Conservation (phyloP, 441 rosid genomes). For the Adansonia madagascariensis region DNA sequence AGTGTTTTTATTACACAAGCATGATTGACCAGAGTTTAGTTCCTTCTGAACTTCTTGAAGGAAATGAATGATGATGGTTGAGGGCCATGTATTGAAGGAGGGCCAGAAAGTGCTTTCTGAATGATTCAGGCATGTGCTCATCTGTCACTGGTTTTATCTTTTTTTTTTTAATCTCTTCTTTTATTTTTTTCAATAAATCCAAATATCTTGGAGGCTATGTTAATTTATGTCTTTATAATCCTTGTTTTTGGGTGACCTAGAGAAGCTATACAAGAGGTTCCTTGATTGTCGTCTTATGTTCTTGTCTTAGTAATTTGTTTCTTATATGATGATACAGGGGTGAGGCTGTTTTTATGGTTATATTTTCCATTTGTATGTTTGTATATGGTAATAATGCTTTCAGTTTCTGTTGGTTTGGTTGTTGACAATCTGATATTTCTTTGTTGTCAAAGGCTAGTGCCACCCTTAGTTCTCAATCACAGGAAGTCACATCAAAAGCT, state of each 20-base stretch:
- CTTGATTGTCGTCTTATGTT: constrained; percentile 5
- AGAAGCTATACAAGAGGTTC: neutral
- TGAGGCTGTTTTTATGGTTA: constrained; percentile 9
- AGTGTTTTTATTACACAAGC: neutral
- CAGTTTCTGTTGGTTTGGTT: constrained; percentile 4
- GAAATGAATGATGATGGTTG: constrained; percentile 10
- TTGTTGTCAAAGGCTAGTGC: constrained; percentile 42
- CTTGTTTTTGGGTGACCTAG: neutral
- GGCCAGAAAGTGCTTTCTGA: neutral
- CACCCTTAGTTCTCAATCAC: constrained; percentile 54
- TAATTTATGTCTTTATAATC: constrained; percentile 2
- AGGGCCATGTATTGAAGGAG: constrained; percentile 7
- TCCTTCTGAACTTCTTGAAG: constrained; percentile 15
- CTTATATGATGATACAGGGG: neutral
- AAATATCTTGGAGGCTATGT: neutral
- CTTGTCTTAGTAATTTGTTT: constrained; percentile 11
- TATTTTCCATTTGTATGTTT: neutral
- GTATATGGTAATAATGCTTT: neutral
- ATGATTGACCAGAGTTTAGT: neutral
- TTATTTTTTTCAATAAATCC: neutral
- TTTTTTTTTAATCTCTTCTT: too few relatives aligned
- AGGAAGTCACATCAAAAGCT: constrained; percentile 58
- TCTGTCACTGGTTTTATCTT: neutral
- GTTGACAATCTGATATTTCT: constrained; percentile 33
- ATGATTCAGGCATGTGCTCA: constrained; percentile 12